Base-by-base conservation (phyloP, 768 basidiomycete species). In the Termitomyces sp. region DNA sequence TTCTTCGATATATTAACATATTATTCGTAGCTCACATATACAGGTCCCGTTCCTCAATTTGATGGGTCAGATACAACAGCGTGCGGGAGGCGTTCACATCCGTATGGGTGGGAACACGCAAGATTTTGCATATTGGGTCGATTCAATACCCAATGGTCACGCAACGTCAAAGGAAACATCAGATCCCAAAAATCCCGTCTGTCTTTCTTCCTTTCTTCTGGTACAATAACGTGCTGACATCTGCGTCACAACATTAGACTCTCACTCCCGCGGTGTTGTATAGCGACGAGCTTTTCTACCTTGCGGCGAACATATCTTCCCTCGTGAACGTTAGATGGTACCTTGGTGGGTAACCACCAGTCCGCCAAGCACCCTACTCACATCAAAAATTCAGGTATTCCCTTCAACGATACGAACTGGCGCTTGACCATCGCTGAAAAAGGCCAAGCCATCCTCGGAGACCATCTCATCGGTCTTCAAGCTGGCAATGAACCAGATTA, bases 401-500 rank as follows among this genome's bases (percentile, higher is more conserved):
- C 86, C 0, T 89, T 90, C 74, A 87, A 89, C 65, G 79, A 87
- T 48, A 81, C 82, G 14, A 70, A 84, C 65, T 81, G 78, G 74
- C 71, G 78, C 5, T 65, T 85, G 14, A 67, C 67, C 26, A 82
- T 88, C 31, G 86, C 83, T 7, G 78, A 83, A 64, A 69, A 79
- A 41, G 83, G 82, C 4, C 79, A 88, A 65, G 60, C 69, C 18
- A 85, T 90, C 58, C 74, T 92, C 1, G 90, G 90, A 1, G 72
- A 79, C 49, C 76, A 82, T 58, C 71, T 92, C 20, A 68, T 87
- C n/a, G 90, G 86, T 0, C 69, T 88, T 8, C 85, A 89, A 66
- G 80, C 84, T 1, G 88, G 85, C 2, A 90, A 92, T 66, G 90
- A 92, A 70, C 90, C 89, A 16, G 90, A 93, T 73, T 79, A 90